These are phyloP conservation scores for Setaria italica DNA, from an alignment of 202 grass and related monocot species.

Conservation along the genomic window DNA sequence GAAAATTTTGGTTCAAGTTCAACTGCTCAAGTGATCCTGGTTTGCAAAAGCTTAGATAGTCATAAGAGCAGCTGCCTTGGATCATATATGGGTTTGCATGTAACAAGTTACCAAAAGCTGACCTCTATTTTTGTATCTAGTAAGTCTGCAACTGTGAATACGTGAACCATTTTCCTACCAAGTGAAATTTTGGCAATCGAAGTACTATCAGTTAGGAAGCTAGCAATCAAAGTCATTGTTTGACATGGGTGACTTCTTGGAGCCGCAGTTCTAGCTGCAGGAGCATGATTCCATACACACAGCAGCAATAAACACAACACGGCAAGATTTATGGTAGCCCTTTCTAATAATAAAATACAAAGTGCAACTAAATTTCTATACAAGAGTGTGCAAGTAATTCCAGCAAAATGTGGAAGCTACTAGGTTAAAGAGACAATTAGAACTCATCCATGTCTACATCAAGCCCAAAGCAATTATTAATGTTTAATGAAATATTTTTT, in stretches of 20 bases:
- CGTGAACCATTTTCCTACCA: background rate
- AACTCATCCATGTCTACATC: background rate
- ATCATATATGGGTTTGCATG: slow-evolving; percentile 6
- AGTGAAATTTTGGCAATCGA: slow-evolving; percentile 21
- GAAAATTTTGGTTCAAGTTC: background rate
- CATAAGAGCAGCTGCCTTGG: background rate
- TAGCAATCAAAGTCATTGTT: background rate
- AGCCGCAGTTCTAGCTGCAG: background rate
- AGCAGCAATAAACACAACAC: background rate
- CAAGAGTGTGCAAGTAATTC: background rate
- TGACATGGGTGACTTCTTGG: background rate
- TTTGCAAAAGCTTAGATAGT: slow-evolving; percentile 3
- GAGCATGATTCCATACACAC: background rate
- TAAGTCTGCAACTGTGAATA: background rate
- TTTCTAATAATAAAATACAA: background rate
- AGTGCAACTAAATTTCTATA: slow-evolving; percentile 2
- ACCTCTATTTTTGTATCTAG: background rate
- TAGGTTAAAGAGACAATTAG: background rate
- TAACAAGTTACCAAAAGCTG: slow-evolving; percentile 12
- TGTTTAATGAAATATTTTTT: slow-evolving; percentile 3
- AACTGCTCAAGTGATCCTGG: background rate
- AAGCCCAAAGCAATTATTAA: slow-evolving; percentile 1
- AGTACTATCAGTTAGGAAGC: background rate
- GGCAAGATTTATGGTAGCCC: background rate
- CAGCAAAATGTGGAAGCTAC: slow-evolving; percentile 9